Conservation (phyloP, 2,329 filamentous ascomycete species). For the Talaromyces amestolkiae region DNA sequence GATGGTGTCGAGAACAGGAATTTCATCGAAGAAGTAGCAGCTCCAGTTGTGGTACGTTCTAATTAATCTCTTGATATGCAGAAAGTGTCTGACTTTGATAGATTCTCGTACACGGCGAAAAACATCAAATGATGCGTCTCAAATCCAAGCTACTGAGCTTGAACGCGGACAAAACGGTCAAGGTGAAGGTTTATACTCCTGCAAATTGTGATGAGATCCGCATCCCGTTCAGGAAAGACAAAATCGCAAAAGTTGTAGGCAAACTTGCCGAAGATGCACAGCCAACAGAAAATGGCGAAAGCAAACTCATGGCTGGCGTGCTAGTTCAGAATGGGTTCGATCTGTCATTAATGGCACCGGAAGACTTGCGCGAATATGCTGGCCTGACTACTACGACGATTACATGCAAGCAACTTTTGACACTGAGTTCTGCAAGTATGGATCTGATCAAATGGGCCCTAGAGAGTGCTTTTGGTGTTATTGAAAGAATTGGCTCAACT, state of each 20-base stretch:
- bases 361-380: conserved; percentile 92
- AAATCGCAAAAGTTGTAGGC: conserved; percentile 92
- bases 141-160: conserved; percentile 94
- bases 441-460: conserved; percentile 92
- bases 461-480: conserved; percentile 86
- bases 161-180: conserved; percentile 74
- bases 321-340: conserved; percentile 98
- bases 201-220: conserved; percentile 92
- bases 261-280: conserved; percentile 81
- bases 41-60: conserved; percentile 80
- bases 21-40: conserved; percentile 91
- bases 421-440: conserved; percentile 79
- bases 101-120: conserved; percentile 96
- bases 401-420: conserved; percentile 85
- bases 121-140: conserved; percentile 95
- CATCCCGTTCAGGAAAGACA: conserved; percentile 94
- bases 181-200: conserved; percentile 89
- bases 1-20: conserved; percentile 94
- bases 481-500: conserved; percentile 56
- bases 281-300: conserved; percentile 51
- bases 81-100: conserved; percentile 34
- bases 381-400: conserved; percentile 96
- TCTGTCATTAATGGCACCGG: conserved; percentile 91
- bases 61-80: too few species aligned
- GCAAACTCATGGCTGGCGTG: conserved; percentile 76